Evolutionary conservation across 768 basidiomycete genomes (phyloP), one percentile per base, ranked within the genome.

Genomic region (Pleurotus eryngii): DNA sequence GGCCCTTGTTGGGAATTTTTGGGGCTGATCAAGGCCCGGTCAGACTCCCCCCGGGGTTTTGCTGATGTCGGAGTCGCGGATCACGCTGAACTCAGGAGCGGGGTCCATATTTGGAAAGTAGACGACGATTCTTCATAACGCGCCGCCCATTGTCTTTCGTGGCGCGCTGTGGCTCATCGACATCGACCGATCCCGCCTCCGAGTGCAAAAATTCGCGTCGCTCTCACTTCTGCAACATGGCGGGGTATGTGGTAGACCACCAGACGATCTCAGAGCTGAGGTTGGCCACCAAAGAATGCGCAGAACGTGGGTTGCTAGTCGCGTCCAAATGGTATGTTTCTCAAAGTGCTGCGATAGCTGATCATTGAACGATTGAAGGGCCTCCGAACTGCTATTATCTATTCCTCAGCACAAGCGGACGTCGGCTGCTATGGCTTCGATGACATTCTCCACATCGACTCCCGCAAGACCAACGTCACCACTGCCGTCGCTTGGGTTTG

Each of bases 311-410:
- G 2, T 72, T 94, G 40, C 69, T 75, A 14, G 76, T 81, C 26
- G 88, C 90, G 54, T 80, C 89, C 35, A 92, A 91, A 77, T 93
- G 91, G 91, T 92, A 66, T 57, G 77, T 62, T 54, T 40, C 46
- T 18, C 46, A 45, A 35, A 45, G 30, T 49, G 56, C 43, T 49
- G 38, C 60, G 48, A 61, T 63, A 61, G 27, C 18, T 22, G 26
- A 46, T 48, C 18, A 57, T 51, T 64, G 17, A 47, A 39, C 27
- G 24, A 26, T 46, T 48, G 30, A 59, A 93, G 91, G 91, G 83
- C 88, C 22, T 85, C 90, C 22, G 91, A 93, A 65, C 75, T 93
- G 26, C 74, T 90, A 55, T 74, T 87, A 24, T 81, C 87, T 12
- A 74, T 86, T 30, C 79, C 85, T 3, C 57, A 72, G 17, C 67